Percentiles rank a stretch among this genome's conserved stretches.
phyloP scores from a whole-genome alignment of 192 early-diverging fungal genomes.

The Spizellomyces punctatus region DNA sequence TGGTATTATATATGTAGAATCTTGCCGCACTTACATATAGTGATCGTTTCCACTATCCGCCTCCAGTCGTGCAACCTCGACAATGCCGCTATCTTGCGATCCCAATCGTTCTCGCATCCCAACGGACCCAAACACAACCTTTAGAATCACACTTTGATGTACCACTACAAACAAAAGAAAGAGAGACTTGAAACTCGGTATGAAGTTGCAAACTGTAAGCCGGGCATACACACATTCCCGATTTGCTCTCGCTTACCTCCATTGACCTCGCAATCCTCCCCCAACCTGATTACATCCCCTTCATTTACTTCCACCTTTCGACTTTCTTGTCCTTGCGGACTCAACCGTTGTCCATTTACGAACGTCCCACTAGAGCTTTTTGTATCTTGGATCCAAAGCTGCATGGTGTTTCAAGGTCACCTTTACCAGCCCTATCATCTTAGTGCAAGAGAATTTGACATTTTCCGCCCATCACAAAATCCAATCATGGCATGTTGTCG shows the following conservation, averaged over 20 bases:
- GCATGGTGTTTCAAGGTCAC: background rate
- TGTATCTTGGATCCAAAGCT: constrained; percentile 38
- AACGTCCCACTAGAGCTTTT: constrained; percentile 43
- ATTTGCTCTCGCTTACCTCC: constrained; percentile 12
- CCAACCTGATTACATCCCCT: constrained; percentile 39
- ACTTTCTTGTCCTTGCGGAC: constrained; percentile 38
- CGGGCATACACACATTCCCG: background rate
- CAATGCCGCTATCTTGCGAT: constrained; percentile 15
- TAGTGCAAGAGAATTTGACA: background rate
- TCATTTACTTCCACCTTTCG: constrained; percentile 28
- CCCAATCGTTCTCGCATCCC: background rate
- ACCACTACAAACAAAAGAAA: constrained; percentile 15
- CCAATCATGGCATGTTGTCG: constrained; percentile 24
- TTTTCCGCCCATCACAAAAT: constrained; percentile 11
- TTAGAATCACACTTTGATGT: constrained; percentile 27
- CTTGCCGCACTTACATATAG: constrained; percentile 14
- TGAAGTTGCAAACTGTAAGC: background rate
- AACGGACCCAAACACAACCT: constrained; percentile 7
- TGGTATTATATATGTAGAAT: background rate
- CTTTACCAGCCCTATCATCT: background rate
- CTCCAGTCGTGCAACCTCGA: constrained; percentile 7
- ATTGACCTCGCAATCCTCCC: constrained; percentile 49
- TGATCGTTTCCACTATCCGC: constrained; percentile 3
- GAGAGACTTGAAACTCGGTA: background rate
- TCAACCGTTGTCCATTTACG: constrained; percentile 34